Evolutionary conservation across 2,329 filamentous ascomycete genomes (phyloP).

Genomic region (Blumeria graminis): DNA sequence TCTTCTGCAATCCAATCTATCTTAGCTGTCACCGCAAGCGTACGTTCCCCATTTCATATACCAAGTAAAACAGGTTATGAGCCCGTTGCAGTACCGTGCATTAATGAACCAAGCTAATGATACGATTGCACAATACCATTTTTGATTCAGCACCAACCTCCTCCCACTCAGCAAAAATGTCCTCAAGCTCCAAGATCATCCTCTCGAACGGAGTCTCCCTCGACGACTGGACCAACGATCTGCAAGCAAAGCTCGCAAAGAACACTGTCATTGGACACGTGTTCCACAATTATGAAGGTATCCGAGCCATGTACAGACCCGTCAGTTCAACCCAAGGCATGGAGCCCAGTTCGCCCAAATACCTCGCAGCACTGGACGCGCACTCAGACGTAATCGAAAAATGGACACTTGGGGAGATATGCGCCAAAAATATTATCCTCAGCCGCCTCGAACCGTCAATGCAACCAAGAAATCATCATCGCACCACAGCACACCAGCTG

Average conservation of each 20-base stretch:
- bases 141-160: too few species aligned
- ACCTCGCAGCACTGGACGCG: neutral
- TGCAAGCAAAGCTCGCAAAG: neutral
- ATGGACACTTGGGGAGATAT: neutral
- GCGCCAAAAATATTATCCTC: neutral
- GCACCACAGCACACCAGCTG: neutral
- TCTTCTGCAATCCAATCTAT: too few species aligned
- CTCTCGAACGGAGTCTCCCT: neutral
- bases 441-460: neutral
- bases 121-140: too few species aligned
- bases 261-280: neutral
- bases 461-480: neutral
- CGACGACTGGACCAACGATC: neutral
- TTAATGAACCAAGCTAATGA: too few species aligned
- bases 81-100: too few species aligned
- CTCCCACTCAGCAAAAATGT: too few species aligned
- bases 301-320: neutral
- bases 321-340: neutral
- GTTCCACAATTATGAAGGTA: neutral
- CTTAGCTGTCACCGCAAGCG: too few species aligned
- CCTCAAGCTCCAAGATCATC: neutral
- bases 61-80: too few species aligned
- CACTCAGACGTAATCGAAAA: neutral
- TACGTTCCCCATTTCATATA: too few species aligned
- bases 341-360: neutral